phyloP scores from a whole-genome alignment of 2,329 filamentous ascomycete species.

The Diplocarpon mali region DNA sequence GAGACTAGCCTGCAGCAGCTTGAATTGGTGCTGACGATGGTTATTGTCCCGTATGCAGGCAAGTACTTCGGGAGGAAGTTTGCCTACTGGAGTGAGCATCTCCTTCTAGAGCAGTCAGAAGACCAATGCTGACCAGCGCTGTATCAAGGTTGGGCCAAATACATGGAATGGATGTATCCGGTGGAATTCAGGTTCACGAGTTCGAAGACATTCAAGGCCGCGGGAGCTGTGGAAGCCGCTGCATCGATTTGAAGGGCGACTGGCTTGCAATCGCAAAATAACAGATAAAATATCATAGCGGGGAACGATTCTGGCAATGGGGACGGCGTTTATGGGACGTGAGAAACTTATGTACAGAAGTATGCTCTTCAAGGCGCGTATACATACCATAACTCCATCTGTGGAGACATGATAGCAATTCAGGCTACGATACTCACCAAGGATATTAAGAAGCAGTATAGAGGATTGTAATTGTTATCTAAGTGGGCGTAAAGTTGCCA shows the following conservation, averaged over 20 bases:
- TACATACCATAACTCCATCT: background rate
- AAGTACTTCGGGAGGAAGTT: slow-evolving; percentile 93
- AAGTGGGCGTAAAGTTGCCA: no score
- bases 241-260: slow-evolving; percentile 18
- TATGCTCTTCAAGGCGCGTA: background rate
- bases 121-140: slow-evolving; percentile 3
- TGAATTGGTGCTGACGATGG: slow-evolving; percentile 87
- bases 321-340: slow-evolving; percentile 9
- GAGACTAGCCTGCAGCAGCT: slow-evolving; percentile 87
- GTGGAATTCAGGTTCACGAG: slow-evolving; percentile 60
- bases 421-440: no score
- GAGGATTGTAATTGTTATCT: no score
- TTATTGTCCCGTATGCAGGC: slow-evolving; percentile 83
- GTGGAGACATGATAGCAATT: no score
- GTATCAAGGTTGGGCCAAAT: slow-evolving; percentile 69
- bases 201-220: slow-evolving; percentile 51
- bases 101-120: background rate
- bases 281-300: slow-evolving; percentile 2
- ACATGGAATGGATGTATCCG: slow-evolving; percentile 89
- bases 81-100: slow-evolving; percentile 80
- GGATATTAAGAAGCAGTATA: no score
- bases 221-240: slow-evolving; percentile 51
- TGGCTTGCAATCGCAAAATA: background rate
- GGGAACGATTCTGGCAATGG: slow-evolving; percentile 3
- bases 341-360: background rate